phyloP scores from a whole-genome alignment of 139 green algal species.

The Closterium sp. region DNA sequence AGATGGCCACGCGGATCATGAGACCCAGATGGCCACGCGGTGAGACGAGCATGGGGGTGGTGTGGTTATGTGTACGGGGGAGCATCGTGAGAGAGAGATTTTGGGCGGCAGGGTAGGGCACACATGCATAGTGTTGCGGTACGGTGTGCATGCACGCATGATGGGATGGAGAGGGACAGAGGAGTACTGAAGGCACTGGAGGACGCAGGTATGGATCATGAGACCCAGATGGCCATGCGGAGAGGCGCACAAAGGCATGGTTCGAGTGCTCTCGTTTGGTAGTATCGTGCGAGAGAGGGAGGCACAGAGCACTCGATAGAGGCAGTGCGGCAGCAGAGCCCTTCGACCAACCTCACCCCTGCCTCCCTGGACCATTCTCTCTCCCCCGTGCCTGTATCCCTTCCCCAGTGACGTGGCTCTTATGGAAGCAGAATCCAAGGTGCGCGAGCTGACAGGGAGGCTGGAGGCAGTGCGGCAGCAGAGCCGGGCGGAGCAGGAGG shows the following conservation, averaged over 20 bases:
- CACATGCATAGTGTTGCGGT: too few species aligned
- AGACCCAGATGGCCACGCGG: too few species aligned
- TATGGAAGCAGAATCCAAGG: constrained; percentile 11
- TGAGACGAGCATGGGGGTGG: not conserved
- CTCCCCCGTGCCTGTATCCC: not conserved
- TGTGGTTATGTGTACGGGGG: not conserved
- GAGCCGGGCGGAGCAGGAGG: constrained; percentile 2
- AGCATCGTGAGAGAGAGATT: too few species aligned
- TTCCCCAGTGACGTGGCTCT: not conserved
- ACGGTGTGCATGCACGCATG: too few species aligned
- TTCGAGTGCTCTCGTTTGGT: too few species aligned
- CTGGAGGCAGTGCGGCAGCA: constrained; percentile 12
- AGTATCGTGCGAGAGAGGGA: too few species aligned
- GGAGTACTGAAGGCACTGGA: not conserved
- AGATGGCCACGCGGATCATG: constrained; percentile 11
- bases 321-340: too few species aligned
- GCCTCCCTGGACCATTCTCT: not conserved
- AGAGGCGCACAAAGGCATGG: too few species aligned
- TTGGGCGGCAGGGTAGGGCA: too few species aligned
- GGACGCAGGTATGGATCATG: not conserved
- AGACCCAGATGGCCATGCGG: too few species aligned
- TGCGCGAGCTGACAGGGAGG: constrained; percentile 6
- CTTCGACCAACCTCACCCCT: not conserved
- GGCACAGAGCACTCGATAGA: too few species aligned
- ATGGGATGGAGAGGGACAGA: constrained; percentile 6